Evolutionary conservation across 352 stramenopile genomes (phyloP).

Genomic region (Globisporangium lucens): DNA sequence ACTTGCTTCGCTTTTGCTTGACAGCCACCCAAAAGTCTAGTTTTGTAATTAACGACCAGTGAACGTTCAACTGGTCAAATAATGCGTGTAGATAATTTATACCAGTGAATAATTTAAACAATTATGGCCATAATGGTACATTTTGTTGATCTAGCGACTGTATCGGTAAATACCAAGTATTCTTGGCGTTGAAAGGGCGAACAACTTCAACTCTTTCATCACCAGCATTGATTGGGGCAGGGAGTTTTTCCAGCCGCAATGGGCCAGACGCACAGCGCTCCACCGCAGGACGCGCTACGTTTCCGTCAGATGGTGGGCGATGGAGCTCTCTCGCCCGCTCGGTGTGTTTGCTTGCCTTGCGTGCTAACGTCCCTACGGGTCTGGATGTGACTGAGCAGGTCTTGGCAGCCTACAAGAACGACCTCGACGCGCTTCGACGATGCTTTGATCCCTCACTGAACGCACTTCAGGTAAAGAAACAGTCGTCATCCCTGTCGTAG

Average conservation of each 20-base stretch:
- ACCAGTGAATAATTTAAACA: too few species aligned
- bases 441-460: slow-evolving; percentile 45
- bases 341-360: background rate
- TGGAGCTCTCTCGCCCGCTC: background rate
- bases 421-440: slow-evolving; percentile 37
- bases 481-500: background rate
- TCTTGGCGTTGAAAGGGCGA: too few species aligned
- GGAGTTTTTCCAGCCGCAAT: slow-evolving; percentile 14
- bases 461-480: slow-evolving; percentile 39
- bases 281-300: slow-evolving; percentile 39
- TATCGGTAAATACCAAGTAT: too few species aligned
- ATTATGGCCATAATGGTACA: too few species aligned
- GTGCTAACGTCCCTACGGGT: background rate
- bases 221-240: too few species aligned
- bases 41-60: slow-evolving; percentile 7
- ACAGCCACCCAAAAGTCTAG: slow-evolving; percentile 5
- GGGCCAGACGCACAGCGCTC: slow-evolving; percentile 62
- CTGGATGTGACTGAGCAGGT: slow-evolving; percentile 22
- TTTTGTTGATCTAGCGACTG: too few species aligned
- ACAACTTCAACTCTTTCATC: too few species aligned
- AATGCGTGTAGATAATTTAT: too few species aligned
- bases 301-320: slow-evolving; percentile 50
- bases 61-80: too few species aligned
- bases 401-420: slow-evolving; percentile 44
- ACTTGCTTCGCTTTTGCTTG: background rate